These are phyloP conservation scores for Xylaria grammica DNA, from an alignment of 495 filamentous ascomycete genomes.

Conservation along the genomic window DNA sequence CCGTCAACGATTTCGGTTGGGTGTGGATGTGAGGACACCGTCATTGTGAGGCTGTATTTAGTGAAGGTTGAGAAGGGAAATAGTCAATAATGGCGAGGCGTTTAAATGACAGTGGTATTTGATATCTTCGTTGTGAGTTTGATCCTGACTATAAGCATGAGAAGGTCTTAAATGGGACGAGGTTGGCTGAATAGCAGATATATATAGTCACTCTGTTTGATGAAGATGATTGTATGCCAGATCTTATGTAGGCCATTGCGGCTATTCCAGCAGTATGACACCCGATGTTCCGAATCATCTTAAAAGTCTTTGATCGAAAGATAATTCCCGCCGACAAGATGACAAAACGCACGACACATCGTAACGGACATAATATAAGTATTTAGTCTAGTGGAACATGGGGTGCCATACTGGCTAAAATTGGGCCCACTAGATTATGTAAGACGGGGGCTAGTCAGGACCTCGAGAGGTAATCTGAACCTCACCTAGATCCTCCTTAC, in stretches of 20 bases:
- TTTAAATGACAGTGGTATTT: neutral
- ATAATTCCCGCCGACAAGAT: neutral
- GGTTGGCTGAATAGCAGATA: neutral
- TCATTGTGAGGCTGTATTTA: neutral
- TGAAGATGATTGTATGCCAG: neutral
- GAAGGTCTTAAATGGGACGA: neutral
- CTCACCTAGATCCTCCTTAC: neutral
- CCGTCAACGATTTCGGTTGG: constrained; percentile 19
- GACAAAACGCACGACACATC: neutral
- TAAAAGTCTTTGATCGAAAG: neutral
- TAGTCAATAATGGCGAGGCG: neutral
- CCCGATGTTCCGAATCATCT: neutral
- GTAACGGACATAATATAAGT: neutral
- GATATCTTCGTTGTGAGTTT: neutral
- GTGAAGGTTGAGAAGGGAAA: neutral
- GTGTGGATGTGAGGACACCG: neutral
- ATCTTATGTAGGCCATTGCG: neutral
- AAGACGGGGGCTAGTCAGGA: neutral
- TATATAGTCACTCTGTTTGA: constrained; percentile 11
- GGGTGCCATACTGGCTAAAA: constrained; percentile 2
- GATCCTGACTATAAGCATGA: neutral
- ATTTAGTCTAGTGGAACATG: constrained; percentile 11
- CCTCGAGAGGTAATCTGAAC: too few relatives aligned
- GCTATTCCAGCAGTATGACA: neutral
- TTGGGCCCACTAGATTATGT: neutral